These are phyloP conservation scores for Rutstroemia sp. DNA, from an alignment of 2,329 filamentous ascomycete genomes.

Conservation along the genomic window DNA sequence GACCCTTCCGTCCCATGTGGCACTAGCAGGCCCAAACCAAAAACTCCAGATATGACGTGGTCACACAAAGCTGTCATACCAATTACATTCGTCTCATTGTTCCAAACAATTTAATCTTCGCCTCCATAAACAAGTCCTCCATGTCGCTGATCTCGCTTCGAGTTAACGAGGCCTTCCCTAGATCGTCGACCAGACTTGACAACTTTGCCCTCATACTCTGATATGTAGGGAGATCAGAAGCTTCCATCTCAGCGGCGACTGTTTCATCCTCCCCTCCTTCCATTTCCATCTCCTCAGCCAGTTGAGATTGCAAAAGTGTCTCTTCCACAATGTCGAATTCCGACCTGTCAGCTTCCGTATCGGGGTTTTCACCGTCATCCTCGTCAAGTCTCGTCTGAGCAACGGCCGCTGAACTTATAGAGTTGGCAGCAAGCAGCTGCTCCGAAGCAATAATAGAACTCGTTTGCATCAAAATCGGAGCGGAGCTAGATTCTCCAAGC, in stretches of 20 bases:
- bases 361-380: not conserved
- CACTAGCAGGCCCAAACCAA: not conserved
- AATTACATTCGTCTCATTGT: constrained; percentile 53
- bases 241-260: not conserved
- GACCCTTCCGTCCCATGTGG: not conserved
- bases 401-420: constrained; percentile 4
- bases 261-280: not conserved
- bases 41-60: constrained; percentile 22
- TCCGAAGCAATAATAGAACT: not conserved
- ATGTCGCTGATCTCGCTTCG: constrained; percentile 61
- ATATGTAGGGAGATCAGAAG: no score
- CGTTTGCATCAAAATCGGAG: not conserved
- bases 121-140: constrained; percentile 73
- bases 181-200: constrained; percentile 51
- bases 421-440: not conserved
- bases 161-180: constrained; percentile 53
- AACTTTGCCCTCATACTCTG: constrained; percentile 34
- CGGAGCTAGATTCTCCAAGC: not conserved
- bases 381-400: not conserved
- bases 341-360: not conserved
- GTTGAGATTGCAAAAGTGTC: constrained; percentile 4
- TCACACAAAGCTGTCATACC: constrained; percentile 4
- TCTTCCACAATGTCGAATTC: constrained; percentile 6
- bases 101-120: constrained; percentile 65
- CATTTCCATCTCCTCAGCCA: constrained; percentile 4